Evolutionary conservation across 2,329 filamentous ascomycete species (phyloP), one percentile per base, ranked within the genome.

Genomic region (Microthyrium microscopicum): DNA sequence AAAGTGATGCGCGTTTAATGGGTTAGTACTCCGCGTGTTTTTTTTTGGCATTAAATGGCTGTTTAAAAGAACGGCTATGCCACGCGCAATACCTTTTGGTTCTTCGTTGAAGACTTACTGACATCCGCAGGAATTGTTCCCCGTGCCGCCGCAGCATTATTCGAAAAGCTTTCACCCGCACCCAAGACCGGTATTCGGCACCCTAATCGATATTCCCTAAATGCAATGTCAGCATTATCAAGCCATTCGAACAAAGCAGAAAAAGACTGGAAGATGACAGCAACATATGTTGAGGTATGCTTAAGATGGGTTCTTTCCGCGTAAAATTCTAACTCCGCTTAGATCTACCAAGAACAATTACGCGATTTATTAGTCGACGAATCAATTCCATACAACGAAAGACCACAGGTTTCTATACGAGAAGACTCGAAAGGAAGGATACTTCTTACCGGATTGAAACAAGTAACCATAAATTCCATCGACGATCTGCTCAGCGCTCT

Each of bases 281-380:
- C 87, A 8, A 94, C 85, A 1, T 94, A 94, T 50, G 81, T 94
- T 34, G 70, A 73, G 56, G 67, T 70, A 55, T 37, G 46, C n/a
- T 36, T 29, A 24, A 7, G 20, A 12, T 15, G 11, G 4, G 20
- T 15, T 19, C 13, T 26, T 3, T 5, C 17, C 15, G 7, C 11
- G 2, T 15, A 4, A 26, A 15, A 15, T 11, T 18, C 44, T 50
- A 35, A 49, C 44, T 20, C 28, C 26, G 44, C 42, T 15, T 41
- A 95, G 63, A 98, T 98, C 42, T 98, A 98, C 61, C 95, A 98
- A 50, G 89, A 98, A 56, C 80, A 91, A 49, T 64, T 95, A 20
- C 76, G 89, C 45, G 89, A 98, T 62, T 66, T 98, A 12, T 66
- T 98, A 22, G 60, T 93, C 4, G 73, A 83, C 1, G 87, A 94